A percentile compares a stretch with the other conserved stretches of the same genome.
Conservation (phyloP, 2,329 filamentous ascomycete genomes). For the Aspergillus alliaceus region DNA sequence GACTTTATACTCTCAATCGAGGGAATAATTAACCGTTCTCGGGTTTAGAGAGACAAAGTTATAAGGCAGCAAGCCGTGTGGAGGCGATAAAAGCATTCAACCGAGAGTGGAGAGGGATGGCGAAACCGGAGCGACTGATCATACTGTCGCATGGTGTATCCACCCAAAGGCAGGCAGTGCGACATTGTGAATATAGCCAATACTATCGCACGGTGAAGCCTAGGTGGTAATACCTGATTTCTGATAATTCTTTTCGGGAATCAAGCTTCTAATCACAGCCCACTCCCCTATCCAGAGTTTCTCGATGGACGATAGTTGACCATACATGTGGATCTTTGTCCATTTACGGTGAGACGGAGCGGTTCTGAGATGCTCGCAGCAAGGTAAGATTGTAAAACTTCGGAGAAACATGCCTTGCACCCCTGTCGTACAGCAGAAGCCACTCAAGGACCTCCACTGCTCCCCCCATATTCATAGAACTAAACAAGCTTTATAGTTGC, state of each 20-base stretch:
- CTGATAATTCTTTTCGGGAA: background rate
- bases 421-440: background rate
- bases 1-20: background rate
- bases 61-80: background rate
- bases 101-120: slow-evolving; percentile 1
- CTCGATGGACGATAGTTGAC: background rate
- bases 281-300: background rate
- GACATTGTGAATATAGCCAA: background rate
- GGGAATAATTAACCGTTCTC: background rate
- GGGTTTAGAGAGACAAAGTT: background rate
- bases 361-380: background rate
- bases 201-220: background rate
- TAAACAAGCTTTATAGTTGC: background rate
- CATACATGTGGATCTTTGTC: background rate
- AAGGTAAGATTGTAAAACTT: background rate
- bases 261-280: background rate
- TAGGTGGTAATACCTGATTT: background rate
- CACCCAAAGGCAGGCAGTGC: background rate
- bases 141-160: background rate
- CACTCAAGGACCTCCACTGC: background rate
- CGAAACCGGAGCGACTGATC: background rate
- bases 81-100: background rate
- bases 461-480: no score
- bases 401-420: background rate
- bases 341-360: background rate